Evolutionary conservation across 139 green algal genomes (phyloP).

Genomic region (Chlamydomonas sp.): DNA sequence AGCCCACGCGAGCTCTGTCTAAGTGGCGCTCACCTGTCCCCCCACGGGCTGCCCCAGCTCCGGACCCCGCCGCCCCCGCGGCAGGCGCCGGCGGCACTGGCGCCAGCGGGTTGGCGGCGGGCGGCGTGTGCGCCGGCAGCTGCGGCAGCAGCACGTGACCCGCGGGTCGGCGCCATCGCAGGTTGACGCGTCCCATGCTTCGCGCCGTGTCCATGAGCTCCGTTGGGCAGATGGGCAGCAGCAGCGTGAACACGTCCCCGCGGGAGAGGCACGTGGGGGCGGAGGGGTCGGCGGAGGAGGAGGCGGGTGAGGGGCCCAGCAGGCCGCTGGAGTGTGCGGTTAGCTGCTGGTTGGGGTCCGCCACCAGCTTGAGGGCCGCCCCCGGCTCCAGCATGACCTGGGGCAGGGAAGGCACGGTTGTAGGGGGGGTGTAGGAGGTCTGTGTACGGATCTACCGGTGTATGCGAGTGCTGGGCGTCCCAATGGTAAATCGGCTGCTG

Average conservation of each 20-base stretch:
- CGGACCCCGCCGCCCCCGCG: too few relatives aligned
- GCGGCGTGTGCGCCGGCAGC: background rate
- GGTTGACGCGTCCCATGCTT: constrained; percentile 46
- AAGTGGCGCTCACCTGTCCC: too few relatives aligned
- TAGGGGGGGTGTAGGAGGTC: too few relatives aligned
- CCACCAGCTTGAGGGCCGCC: constrained; percentile 43
- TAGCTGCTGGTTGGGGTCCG: constrained; percentile 52
- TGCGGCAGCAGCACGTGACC: background rate
- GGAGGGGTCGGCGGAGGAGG: background rate
- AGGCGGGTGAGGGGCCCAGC: too few relatives aligned
- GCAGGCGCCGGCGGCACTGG: background rate
- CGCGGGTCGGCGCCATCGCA: constrained; percentile 49
- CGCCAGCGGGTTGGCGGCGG: too few relatives aligned
- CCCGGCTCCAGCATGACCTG: constrained; percentile 29
- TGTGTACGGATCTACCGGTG: too few relatives aligned
- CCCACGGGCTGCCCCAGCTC: too few relatives aligned
- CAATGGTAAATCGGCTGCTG: too few relatives aligned
- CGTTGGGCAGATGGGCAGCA: constrained; percentile 52
- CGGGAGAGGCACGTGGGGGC: background rate
- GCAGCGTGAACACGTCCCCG: constrained; percentile 46
- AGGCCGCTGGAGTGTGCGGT: background rate
- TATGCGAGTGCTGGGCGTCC: too few relatives aligned
- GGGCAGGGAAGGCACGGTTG: too few relatives aligned
- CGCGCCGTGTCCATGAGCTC: constrained; percentile 2
- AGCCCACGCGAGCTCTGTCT: too few relatives aligned